Evolutionary conservation across 257 asterid species (phyloP), one percentile per base, ranked within the genome.

Genomic region (Lithospermum erythrorhizon): DNA sequence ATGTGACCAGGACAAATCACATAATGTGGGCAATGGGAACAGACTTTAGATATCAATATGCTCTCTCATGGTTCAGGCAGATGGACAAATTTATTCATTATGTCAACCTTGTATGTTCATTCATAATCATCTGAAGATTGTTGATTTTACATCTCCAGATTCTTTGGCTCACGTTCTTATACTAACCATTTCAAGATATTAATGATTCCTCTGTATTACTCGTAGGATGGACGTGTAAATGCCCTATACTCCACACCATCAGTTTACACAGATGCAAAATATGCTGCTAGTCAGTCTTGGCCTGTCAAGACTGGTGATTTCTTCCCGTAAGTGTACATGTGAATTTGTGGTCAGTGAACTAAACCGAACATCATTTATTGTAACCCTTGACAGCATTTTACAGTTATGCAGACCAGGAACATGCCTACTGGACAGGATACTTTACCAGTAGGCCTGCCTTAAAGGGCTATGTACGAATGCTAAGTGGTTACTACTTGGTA

Each of bases 41-140:
- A 13, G 84, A 79, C 64, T 79, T 79, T 62, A 71, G 71, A 41
- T 79, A 76, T 64, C 84, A 79, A 63, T 79, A 70, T 70, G 81
- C 84, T 2, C 59, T 70, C 56, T 53, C 84, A 25, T 79, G 84
- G 84, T 79, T 79, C 68, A 75, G 79, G 59, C 69, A 79, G 62
- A 73, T 79, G 84, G 84, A 79, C 79, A 79, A 79, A 74, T 78
- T 79, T 66, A 79, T 79, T 55, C 84, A 79, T 66, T 71, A 79
- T 68, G 81, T 76, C 61, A 79, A 79, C 69, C 58, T 69, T 60
- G 82, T 79, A 58, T 59, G 24, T 29, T 47, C 24, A 19, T 2
- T 53, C 51, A 7, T 55, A 58, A 25, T 56, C 41, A 9, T 53
- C 20, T 18, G 49, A 41, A 16, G 5, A 7, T 58, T 57, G 21